phyloP scores from a whole-genome alignment of 257 asterid species.

The Salvia splendens region DNA sequence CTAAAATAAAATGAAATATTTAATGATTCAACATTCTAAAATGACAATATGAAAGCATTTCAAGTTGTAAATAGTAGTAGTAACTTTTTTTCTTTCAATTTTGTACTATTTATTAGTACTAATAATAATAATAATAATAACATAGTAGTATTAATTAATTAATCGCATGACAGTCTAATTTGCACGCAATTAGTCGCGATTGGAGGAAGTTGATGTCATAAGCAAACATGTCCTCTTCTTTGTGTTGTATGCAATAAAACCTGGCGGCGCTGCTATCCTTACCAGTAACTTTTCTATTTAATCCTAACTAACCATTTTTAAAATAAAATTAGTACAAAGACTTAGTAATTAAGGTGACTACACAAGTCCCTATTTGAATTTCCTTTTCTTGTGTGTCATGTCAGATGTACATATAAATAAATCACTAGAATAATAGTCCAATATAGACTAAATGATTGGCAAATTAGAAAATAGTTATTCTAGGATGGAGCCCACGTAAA shows the following conservation, averaged over 20 bases:
- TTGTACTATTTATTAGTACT: no score
- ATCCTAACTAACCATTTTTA: slow-evolving; percentile 10
- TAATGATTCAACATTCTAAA: no score
- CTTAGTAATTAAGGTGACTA: not conserved
- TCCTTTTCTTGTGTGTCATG: not conserved
- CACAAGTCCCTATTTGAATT: slow-evolving; percentile 17
- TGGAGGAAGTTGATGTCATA: slow-evolving; percentile 25
- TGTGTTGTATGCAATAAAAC: slow-evolving; percentile 20
- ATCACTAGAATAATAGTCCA: not conserved
- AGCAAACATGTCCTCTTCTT: slow-evolving; percentile 10
- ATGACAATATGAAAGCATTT: no score
- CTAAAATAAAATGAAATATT: no score
- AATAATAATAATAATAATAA: no score
- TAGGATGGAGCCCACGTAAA: not conserved
- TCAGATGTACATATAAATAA: not conserved
- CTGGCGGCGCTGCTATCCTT: slow-evolving; percentile 41
- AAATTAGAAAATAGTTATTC: not conserved
- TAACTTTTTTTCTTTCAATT: no score
- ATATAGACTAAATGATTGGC: not conserved
- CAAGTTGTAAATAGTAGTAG: no score
- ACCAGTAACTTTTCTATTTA: slow-evolving; percentile 19
- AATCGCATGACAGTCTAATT: not conserved
- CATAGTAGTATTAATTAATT: not conserved
- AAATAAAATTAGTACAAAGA: not conserved
- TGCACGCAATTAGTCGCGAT: slow-evolving; percentile 37